These are phyloP conservation scores for Fusarium solani-melongenae DNA, from an alignment of 2,329 filamentous ascomycete species.

Conservation along the genomic window DNA sequence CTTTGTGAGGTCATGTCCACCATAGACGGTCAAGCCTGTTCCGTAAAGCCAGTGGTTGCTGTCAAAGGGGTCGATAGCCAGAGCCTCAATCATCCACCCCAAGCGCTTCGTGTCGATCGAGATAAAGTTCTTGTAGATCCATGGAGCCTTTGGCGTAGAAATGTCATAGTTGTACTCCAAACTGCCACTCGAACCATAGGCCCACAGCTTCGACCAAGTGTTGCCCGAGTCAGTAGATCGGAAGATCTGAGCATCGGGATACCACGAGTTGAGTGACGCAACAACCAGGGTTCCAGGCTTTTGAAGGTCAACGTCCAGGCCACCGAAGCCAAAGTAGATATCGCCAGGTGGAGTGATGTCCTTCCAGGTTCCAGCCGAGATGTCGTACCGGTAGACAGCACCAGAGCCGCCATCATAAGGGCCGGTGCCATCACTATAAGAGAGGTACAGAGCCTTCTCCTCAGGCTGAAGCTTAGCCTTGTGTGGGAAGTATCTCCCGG, in stretches of 20 bases:
- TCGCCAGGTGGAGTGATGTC: constrained; percentile 66
- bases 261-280: constrained; percentile 68
- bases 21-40: constrained; percentile 67
- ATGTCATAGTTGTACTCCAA: constrained; percentile 60
- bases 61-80: constrained; percentile 68
- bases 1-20: constrained; percentile 64
- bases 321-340: constrained; percentile 66
- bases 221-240: constrained; percentile 65
- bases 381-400: constrained; percentile 65
- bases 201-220: constrained; percentile 66
- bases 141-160: constrained; percentile 61
- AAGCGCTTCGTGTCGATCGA: constrained; percentile 60
- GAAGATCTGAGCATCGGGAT: constrained; percentile 67
- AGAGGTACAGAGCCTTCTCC: constrained; percentile 66
- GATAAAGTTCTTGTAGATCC: constrained; percentile 63
- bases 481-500: constrained; percentile 63
- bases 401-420: constrained; percentile 67
- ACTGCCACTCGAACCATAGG: constrained; percentile 59
- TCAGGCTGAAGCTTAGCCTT: constrained; percentile 61
- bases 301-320: constrained; percentile 63
- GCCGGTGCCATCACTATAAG: constrained; percentile 65
- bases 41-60: constrained; percentile 71
- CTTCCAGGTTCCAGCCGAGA: constrained; percentile 60
- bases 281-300: constrained; percentile 67
- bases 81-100: constrained; percentile 70